A percentile compares a stretch with the other conserved stretches of the same genome.
Evolutionary conservation across 2,329 filamentous ascomycete genomes (phyloP).

Genomic region (Xylariaceae sp.): DNA sequence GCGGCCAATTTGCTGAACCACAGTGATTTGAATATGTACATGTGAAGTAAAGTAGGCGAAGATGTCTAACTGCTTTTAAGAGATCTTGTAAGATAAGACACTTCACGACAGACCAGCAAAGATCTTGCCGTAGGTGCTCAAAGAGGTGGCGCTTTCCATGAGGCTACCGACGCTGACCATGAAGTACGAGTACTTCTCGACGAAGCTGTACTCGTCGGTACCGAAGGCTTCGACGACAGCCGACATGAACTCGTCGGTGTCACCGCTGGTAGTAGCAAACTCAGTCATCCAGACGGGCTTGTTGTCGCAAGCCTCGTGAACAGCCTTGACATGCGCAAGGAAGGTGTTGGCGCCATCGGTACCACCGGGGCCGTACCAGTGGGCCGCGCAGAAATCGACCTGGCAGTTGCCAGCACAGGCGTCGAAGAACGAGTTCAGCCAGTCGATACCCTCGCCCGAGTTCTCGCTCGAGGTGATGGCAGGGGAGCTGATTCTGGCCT

Average conservation of each 20-base stretch:
- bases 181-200: slow-evolving; percentile 56
- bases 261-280: slow-evolving; percentile 50
- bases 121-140: slow-evolving; percentile 44
- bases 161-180: slow-evolving; percentile 41
- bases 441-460: slow-evolving; percentile 48
- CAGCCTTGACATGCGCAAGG: slow-evolving; percentile 47
- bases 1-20: slow-evolving; percentile 4
- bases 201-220: slow-evolving; percentile 39
- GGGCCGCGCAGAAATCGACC: slow-evolving; percentile 57
- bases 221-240: slow-evolving; percentile 46
- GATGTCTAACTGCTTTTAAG: too few relatives aligned
- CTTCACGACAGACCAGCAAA: slow-evolving; percentile 37
- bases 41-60: slow-evolving; percentile 16
- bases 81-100: too few relatives aligned
- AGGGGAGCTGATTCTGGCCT: slow-evolving; percentile 53
- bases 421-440: slow-evolving; percentile 49
- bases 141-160: slow-evolving; percentile 33
- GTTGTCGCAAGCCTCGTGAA: slow-evolving; percentile 40
- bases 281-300: slow-evolving; percentile 61
- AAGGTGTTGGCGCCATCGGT: slow-evolving; percentile 42
- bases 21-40: slow-evolving; percentile 15
- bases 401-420: slow-evolving; percentile 48
- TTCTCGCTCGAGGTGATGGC: slow-evolving; percentile 57
- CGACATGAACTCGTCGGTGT: slow-evolving; percentile 45
- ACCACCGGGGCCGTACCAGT: slow-evolving; percentile 56